Base-by-base conservation (phyloP, 1,284 basidiomycete species). In the Rhodotorula sp. region DNA sequence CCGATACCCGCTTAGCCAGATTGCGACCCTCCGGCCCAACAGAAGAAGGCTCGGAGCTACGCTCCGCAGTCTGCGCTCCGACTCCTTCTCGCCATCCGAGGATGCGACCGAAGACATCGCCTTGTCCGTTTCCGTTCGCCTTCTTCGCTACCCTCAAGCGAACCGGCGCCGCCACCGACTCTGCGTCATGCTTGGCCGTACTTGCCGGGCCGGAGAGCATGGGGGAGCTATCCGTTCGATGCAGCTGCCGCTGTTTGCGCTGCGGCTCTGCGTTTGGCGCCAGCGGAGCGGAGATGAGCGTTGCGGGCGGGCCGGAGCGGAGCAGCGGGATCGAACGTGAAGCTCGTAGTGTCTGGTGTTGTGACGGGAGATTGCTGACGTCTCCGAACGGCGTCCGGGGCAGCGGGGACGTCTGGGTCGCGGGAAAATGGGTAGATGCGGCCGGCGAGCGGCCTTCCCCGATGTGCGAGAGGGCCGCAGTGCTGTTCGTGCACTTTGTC, bases 71-170 rank as follows among this genome's bases (percentile, higher is more conserved):
- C 15, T 26, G 29, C 26, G n/a, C 29, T 20, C 14, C 45, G 15
- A 60, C 30, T 29, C 49, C 60, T 4, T 66, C 68, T 22, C 70
- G 68, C 78, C 78, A 78, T 2, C 78, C 78, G 1, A 79, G 56
- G 3, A 79, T 73, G 30, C 74, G 66, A 1, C 78, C 77, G 12
- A 79, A 71, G 3, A 79, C 74, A 62, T 79, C 78, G 0, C 70
- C 72, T 18, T 77, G 70, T 7, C 51, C 24, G 33, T 44, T 44
- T 45, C 51, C 58, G 53, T n/a, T 53, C 26, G 33, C 58, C 65
- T 24, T 55, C 29, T n/a, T 17, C 22, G 58, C 51, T 62, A 45
- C 60, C 37, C 18, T 45, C 46, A 49, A 5, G 46, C 60, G 51
- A 30, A 17, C 8, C 56, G 48, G 33, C 63, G 30, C 54, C 56